Percentiles rank a stretch among this genome's conserved stretches.
phyloP scores from a whole-genome alignment of 2,329 filamentous ascomycete species.

The Botryotinia convoluta region DNA sequence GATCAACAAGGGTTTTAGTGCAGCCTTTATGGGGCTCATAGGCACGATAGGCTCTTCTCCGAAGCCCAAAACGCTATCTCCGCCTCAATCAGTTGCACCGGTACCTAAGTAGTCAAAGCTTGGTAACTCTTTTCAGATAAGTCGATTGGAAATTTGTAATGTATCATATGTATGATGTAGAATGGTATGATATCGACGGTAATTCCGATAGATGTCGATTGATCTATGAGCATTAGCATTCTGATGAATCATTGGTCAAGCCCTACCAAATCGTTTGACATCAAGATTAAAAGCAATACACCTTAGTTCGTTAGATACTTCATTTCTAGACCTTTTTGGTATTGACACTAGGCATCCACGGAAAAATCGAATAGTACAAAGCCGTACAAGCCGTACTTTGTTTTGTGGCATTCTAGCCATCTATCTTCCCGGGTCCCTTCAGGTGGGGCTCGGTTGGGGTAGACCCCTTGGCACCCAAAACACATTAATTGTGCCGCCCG shows the following conservation, averaged over 20 bases:
- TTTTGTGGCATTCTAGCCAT: background rate
- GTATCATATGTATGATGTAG: background rate
- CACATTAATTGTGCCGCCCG: conserved; percentile 7
- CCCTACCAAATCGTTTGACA: background rate
- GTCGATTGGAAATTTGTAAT: background rate
- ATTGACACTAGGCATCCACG: background rate
- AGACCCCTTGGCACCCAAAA: background rate
- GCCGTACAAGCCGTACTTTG: background rate
- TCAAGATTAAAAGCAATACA: background rate
- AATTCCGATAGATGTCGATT: background rate
- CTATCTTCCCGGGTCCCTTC: conserved; percentile 11
- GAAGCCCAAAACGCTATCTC: conserved; percentile 12
- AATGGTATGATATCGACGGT: background rate
- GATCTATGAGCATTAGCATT: background rate
- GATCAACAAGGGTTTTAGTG: background rate
- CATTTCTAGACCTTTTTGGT: background rate
- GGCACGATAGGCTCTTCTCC: conserved; percentile 8
- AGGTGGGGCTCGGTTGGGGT: conserved; percentile 8
- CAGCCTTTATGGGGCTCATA: background rate
- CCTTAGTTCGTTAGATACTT: background rate
- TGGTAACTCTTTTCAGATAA: background rate
- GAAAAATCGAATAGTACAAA: background rate
- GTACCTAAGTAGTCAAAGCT: background rate
- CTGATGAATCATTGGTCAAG: background rate
- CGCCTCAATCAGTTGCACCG: background rate